Percentiles rank a stretch among this genome's conserved stretches.
Conservation (phyloP, 2,329 filamentous ascomycete genomes). For the Colletotrichum coccodes region DNA sequence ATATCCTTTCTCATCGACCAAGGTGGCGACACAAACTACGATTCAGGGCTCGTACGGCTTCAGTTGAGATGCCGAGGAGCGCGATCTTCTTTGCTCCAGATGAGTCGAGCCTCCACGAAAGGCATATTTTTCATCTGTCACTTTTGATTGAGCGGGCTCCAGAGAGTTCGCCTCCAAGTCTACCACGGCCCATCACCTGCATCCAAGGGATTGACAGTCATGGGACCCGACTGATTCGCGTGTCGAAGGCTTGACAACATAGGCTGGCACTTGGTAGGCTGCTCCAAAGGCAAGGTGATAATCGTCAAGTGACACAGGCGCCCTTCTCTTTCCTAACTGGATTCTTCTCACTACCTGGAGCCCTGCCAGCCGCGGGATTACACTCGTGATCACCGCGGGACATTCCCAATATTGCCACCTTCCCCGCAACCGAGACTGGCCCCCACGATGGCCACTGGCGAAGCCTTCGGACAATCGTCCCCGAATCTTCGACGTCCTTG, state of each 20-base stretch:
- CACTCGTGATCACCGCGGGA: conserved; percentile 11
- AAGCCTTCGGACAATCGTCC: background rate
- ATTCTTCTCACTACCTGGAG: background rate
- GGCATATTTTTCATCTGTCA: background rate
- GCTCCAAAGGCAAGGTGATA: background rate
- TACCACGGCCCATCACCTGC: background rate
- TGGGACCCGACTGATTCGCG: conserved; percentile 8
- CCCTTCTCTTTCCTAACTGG: conserved; percentile 26
- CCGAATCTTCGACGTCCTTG: conserved; percentile 6
- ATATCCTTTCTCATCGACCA: background rate
- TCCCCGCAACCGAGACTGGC: conserved; percentile 18
- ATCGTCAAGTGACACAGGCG: conserved; percentile 22
- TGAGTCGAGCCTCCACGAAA: conserved; percentile 3
- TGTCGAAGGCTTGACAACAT: conserved; percentile 5
- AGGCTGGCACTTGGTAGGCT: background rate
- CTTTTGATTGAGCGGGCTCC: background rate
- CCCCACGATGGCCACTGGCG: conserved; percentile 29
- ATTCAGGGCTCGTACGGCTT: background rate
- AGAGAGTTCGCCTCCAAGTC: conserved; percentile 4
- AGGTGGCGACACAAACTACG: conserved; percentile 1
- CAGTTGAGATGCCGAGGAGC: background rate
- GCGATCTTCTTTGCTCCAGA: background rate
- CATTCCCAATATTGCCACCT: conserved; percentile 29
- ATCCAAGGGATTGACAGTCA: conserved; percentile 13
- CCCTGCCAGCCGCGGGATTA: conserved; percentile 8